Evolutionary conservation across 192 early-diverging fungal genomes (phyloP), one percentile per base, ranked within the genome.

Genomic region (Lobosporangium transversale): DNA sequence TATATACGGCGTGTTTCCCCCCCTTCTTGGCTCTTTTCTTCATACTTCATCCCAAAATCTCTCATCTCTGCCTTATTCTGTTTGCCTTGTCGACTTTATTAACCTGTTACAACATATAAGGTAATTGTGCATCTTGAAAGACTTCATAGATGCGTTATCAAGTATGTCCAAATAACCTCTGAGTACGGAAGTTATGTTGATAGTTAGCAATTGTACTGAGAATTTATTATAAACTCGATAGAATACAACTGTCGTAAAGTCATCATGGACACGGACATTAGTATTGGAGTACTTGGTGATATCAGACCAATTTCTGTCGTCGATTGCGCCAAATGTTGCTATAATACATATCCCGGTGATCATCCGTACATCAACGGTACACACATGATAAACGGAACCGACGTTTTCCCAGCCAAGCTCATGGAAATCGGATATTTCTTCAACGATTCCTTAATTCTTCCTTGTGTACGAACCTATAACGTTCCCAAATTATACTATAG

Each of bases 241-340:
- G 8, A 53, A 53, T 53, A 53, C 51, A 53, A 53, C 51, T 53
- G 23, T 29, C 24, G 29, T 53, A 53, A 53, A 53, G 27, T 30
- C 53, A 30, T 36, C 53, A 55, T 55, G n/a, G n/a, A n/a, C n/a
- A n/a, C n/a, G 53, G 53, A 55, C 32, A 55, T 32, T 9, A 55
- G 10, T 33, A 53, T 53, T 53, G 24, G 51, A 26, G 4, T 26
- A 30, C 51, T 53, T 26, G 51, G 51, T 53, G 51, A 53, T 53
- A 53, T 53, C 29, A 53, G 23, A 53, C 4, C 11, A 27, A 15
- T 26, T 53, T 53, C 51, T 53, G 24, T 53, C 51, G 15, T 15
- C 29, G 51, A 53, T 53, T 53, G 51, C 51, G 23, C 51, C 51
- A 53, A 53, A 53, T 53, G 51, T 53, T 53, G 51, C 51, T 53